These are phyloP conservation scores for Pneumocystis carinii DNA, from an alignment of 1,139 yeast species.

Conservation along the genomic window DNA sequence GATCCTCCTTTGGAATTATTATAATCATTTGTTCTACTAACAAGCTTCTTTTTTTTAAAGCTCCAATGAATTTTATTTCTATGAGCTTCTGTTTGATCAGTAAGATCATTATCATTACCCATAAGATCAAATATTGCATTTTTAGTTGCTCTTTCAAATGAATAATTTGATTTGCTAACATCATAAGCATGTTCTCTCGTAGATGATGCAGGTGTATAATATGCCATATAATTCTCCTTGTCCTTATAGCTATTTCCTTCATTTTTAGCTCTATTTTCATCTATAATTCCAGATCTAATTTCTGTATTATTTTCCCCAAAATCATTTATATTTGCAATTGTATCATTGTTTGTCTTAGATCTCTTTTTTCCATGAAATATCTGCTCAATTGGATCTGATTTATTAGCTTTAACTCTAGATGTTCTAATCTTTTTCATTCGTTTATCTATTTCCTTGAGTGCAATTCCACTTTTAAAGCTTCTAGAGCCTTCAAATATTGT, in stretches of 20 bases:
- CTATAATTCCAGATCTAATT: conserved; percentile 15
- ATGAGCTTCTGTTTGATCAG: conserved; percentile 19
- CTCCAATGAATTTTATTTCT: conserved; percentile 68
- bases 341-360: conserved; percentile 34
- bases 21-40: conserved; percentile 11
- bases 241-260: conserved; percentile 46
- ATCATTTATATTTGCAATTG: conserved; percentile 18
- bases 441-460: conserved; percentile 70
- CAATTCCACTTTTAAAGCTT: conserved; percentile 44
- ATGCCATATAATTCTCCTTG: conserved; percentile 72
- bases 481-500: conserved; percentile 75
- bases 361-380: conserved; percentile 61
- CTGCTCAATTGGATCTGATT: not conserved
- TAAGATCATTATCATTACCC: conserved; percentile 42
- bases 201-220: conserved; percentile 69
- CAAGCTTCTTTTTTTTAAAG: conserved; percentile 43
- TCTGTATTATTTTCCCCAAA: conserved; percentile 19
- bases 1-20: conserved; percentile 15
- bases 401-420: conserved; percentile 1
- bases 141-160: conserved; percentile 68
- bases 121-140: conserved; percentile 73
- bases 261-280: conserved; percentile 23
- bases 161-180: conserved; percentile 29
- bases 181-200: conserved; percentile 71
- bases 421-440: conserved; percentile 76